A percentile compares a stretch with the other conserved stretches of the same genome.
phyloP scores from a whole-genome alignment of 192 early-diverging fungal genomes.

The Neocallimastix lanati region DNA sequence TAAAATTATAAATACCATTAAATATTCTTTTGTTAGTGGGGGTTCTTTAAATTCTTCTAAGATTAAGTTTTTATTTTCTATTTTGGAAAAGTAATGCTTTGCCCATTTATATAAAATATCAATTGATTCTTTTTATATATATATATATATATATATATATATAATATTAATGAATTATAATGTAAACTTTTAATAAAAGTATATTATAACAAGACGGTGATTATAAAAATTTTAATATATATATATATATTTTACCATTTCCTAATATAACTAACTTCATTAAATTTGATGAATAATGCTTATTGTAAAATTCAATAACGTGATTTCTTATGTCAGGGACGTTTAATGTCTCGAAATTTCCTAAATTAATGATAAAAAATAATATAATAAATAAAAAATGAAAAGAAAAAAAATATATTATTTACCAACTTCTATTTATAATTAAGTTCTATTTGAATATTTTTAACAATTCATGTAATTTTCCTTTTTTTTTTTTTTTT shows the following conservation, averaged over 20 bases:
- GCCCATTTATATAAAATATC: slow-evolving; percentile 67
- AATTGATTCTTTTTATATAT: slow-evolving; percentile 73
- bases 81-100: slow-evolving; percentile 54
- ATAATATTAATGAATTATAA: no score
- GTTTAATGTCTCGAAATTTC: slow-evolving; percentile 70
- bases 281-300: slow-evolving; percentile 86
- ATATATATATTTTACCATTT: slow-evolving; percentile 18
- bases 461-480: no score
- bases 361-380: no score
- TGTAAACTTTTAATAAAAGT: no score
- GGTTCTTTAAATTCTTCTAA: neutral
- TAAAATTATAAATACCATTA: neutral
- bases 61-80: neutral
- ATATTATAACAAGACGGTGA: no score
- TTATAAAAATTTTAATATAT: neutral
- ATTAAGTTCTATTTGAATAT: no score
- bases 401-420: no score
- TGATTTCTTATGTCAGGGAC: slow-evolving; percentile 49
- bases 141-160: no score
- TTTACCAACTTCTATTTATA: no score
- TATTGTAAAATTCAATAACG: slow-evolving; percentile 72
- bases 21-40: neutral
- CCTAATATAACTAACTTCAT: slow-evolving; percentile 86
- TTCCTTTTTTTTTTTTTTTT: no score
- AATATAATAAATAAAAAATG: no score